phyloP scores from a whole-genome alignment of 139 green algal genomes.

The Nannochloris sp. region DNA sequence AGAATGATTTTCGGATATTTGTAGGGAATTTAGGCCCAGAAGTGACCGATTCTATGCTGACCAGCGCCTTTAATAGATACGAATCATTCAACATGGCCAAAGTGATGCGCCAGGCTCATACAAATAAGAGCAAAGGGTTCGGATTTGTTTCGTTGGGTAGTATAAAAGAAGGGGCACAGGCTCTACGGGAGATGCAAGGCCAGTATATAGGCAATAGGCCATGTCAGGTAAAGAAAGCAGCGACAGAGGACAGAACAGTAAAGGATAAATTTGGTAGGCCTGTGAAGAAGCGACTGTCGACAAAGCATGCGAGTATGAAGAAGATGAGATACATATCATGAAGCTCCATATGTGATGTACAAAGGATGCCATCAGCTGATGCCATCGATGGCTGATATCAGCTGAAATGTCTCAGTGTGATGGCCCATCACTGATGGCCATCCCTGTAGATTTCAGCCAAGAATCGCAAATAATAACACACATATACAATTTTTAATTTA shows the following conservation, averaged over 20 bases:
- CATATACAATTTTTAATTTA: too few relatives aligned
- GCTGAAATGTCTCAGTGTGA: too few relatives aligned
- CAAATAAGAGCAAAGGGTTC: slow-evolving; percentile 81
- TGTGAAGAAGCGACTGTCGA: slow-evolving; percentile 11
- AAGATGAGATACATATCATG: not conserved
- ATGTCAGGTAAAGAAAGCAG: slow-evolving; percentile 68
- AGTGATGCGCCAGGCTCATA: slow-evolving; percentile 68
- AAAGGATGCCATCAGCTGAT: too few relatives aligned
- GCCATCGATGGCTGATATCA: too few relatives aligned
- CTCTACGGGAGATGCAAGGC: slow-evolving; percentile 72
- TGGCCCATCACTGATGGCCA: too few relatives aligned
- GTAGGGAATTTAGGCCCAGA: slow-evolving; percentile 94
- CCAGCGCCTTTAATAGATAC: slow-evolving; percentile 76
- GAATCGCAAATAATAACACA: too few relatives aligned
- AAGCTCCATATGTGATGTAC: too few relatives aligned
- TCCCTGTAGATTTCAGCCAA: too few relatives aligned
- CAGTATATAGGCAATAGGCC: slow-evolving; percentile 89
- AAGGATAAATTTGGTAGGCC: slow-evolving; percentile 8
- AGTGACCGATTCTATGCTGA: slow-evolving; percentile 78
- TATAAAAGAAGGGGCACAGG: slow-evolving; percentile 64
- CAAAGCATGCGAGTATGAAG: not conserved
- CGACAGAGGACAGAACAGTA: slow-evolving; percentile 55
- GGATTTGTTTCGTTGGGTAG: slow-evolving; percentile 90
- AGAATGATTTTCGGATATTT: slow-evolving; percentile 94
- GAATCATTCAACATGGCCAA: slow-evolving; percentile 80